A percentile compares a stretch with the other conserved stretches of the same genome.
Conservation (phyloP, 2,329 filamentous ascomycete species). For the Aspergillus arachidicola region DNA sequence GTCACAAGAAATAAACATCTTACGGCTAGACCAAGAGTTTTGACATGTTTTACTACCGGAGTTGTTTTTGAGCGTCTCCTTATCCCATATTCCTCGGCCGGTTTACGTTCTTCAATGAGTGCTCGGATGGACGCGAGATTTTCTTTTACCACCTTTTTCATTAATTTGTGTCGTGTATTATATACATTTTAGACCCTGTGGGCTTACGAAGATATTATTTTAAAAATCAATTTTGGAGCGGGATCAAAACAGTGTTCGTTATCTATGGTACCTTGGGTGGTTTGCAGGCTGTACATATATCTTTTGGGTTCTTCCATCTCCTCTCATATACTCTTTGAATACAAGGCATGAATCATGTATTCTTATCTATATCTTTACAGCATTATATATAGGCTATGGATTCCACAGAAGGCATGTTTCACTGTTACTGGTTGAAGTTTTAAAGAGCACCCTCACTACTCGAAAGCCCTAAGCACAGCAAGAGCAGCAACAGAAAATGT, state of each 20-base stretch:
- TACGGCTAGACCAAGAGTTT: neutral
- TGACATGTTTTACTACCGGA: neutral
- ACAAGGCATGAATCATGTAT: neutral
- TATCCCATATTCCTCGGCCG: neutral
- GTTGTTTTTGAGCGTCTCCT: slow-evolving; percentile 6
- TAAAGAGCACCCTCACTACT: slow-evolving; percentile 22
- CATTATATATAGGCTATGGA: neutral
- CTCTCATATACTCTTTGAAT: slow-evolving; percentile 17
- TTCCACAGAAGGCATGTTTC: neutral
- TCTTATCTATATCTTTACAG: neutral
- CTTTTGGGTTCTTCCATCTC: slow-evolving; percentile 14
- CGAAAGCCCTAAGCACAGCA: slow-evolving; percentile 42
- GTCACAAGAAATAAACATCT: slow-evolving; percentile 59
- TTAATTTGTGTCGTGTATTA: slow-evolving; percentile 22
- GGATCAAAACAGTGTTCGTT: slow-evolving; percentile 12
- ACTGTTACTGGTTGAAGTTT: neutral
- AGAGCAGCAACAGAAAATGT: slow-evolving; percentile 42
- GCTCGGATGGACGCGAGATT: slow-evolving; percentile 12
- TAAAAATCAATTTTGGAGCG: slow-evolving; percentile 11
- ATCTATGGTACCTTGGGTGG: neutral
- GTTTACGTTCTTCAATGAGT: slow-evolving; percentile 12
- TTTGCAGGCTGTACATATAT: slow-evolving; percentile 22
- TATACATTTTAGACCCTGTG: slow-evolving; percentile 23
- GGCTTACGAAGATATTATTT: slow-evolving; percentile 17
- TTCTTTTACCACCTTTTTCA: slow-evolving; percentile 11